A percentile compares a stretch with the other conserved stretches of the same genome.
Evolutionary conservation across 208 protist genomes (phyloP).

Genomic region (Leishmania aethiopica): DNA sequence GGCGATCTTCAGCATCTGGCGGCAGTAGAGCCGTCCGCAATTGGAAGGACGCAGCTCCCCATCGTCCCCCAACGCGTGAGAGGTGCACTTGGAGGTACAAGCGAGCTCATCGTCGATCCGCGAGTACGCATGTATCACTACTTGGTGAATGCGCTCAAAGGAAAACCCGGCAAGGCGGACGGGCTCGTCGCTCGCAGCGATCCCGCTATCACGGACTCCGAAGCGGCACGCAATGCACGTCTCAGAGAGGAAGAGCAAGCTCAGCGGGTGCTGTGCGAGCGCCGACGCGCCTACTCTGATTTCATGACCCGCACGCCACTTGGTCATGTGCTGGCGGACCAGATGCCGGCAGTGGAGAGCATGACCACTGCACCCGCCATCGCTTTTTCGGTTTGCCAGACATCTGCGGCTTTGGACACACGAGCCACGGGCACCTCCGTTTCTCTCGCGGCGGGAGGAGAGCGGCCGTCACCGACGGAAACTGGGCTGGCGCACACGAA

Average conservation of each 20-base stretch:
- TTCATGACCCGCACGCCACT: slow-evolving; percentile 15
- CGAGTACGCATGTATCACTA: slow-evolving; percentile 23
- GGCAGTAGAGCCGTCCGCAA: not conserved
- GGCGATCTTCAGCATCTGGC: not conserved
- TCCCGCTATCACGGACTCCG: not conserved
- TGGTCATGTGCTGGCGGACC: slow-evolving; percentile 9
- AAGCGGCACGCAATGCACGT: slow-evolving; percentile 9
- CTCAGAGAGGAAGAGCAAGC: slow-evolving; percentile 8
- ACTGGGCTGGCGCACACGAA: not conserved
- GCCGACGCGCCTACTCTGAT: slow-evolving; percentile 10
- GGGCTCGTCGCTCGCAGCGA: not conserved
- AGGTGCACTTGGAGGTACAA: not conserved
- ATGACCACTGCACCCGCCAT: not conserved
- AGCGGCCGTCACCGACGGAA: not conserved
- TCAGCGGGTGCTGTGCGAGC: slow-evolving; percentile 16
- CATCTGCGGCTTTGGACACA: not conserved
- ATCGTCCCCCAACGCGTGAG: not conserved
- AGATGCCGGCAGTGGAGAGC: slow-evolving; percentile 11
- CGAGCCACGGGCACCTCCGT: not conserved
- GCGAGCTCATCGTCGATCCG: not conserved
- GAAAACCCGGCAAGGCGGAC: not conserved
- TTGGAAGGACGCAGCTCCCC: too few species aligned
- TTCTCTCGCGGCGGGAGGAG: not conserved
- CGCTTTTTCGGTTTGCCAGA: not conserved
- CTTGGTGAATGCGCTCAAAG: slow-evolving; percentile 5